Evolutionary conservation across 2,329 filamentous ascomycete genomes (phyloP).

Genomic region (Cladophialophora exuberans): DNA sequence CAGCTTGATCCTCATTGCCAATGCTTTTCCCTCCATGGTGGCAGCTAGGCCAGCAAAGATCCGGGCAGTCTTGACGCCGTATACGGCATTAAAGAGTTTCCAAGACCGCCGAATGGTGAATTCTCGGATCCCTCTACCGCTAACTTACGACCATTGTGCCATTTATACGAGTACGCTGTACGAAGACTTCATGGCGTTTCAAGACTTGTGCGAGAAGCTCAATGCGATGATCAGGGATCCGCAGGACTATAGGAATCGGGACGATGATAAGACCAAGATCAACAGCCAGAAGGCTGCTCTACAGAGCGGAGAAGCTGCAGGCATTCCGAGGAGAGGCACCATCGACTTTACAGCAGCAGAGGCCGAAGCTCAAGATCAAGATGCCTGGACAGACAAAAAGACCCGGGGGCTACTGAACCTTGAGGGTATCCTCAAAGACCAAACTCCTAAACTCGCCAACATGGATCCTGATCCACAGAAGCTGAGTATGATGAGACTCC

Average conservation of each 20-base stretch:
- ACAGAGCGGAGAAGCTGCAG: background rate
- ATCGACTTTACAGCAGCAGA: background rate
- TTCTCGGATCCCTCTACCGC: constrained; percentile 1
- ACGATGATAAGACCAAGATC: constrained; percentile 2
- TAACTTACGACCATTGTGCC: constrained; percentile 13
- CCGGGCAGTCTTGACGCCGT: constrained; percentile 8
- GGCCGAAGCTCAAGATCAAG: background rate
- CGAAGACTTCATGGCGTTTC: constrained; percentile 12
- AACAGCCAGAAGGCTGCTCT: background rate
- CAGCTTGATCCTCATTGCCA: constrained; percentile 10
- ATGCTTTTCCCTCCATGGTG: constrained; percentile 13
- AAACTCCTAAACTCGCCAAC: background rate
- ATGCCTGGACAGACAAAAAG: constrained; percentile 1
- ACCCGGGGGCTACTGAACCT: constrained; percentile 3
- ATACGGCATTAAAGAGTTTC: constrained; percentile 11
- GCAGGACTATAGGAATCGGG: constrained; percentile 1
- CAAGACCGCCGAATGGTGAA: constrained; percentile 6
- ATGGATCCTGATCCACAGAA: constrained; percentile 13
- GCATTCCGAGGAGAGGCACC: background rate
- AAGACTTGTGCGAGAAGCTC: constrained; percentile 12
- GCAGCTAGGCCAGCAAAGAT: constrained; percentile 6
- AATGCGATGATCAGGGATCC: constrained; percentile 8
- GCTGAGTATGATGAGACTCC: constrained; percentile 10
- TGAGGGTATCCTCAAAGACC: constrained; percentile 3
- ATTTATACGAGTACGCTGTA: constrained; percentile 14